Percentiles rank a stretch among this genome's conserved stretches.
Evolutionary conservation across 2,329 filamentous ascomycete species (phyloP).

Genomic region (Calycina marina): DNA sequence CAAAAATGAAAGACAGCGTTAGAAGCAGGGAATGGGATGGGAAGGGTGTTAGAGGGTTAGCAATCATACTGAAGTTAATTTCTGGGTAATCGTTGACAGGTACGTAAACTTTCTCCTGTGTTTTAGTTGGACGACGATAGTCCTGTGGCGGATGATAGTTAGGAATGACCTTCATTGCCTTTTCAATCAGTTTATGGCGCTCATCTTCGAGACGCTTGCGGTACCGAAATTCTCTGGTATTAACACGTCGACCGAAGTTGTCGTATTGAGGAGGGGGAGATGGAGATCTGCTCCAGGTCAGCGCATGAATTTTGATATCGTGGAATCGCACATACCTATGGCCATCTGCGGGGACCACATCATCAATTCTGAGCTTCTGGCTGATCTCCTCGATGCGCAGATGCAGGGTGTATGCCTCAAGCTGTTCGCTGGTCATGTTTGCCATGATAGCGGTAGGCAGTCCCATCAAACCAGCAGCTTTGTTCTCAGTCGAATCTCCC

Average conservation of each 20-base stretch:
- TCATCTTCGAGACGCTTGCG: slow-evolving; percentile 96
- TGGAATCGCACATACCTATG: slow-evolving; percentile 55
- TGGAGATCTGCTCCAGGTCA: slow-evolving; percentile 53
- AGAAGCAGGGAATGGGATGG: slow-evolving; percentile 42
- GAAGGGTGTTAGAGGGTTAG: slow-evolving; percentile 94
- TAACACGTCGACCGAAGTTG: slow-evolving; percentile 98
- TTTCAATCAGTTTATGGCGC: slow-evolving; percentile 95
- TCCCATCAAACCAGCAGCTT: slow-evolving; percentile 95
- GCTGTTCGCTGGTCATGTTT: slow-evolving; percentile 96
- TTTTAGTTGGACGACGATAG: slow-evolving; percentile 97
- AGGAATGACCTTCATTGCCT: slow-evolving; percentile 98
- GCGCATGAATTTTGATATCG: slow-evolving; percentile 1
- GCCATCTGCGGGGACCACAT: slow-evolving; percentile 92
- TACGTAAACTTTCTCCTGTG: slow-evolving; percentile 99
- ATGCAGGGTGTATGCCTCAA: slow-evolving; percentile 93
- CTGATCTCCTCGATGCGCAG: slow-evolving; percentile 98
- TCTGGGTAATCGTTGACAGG: slow-evolving; percentile 99
- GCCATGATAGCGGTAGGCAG: slow-evolving; percentile 91
- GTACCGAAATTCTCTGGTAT: slow-evolving; percentile 97
- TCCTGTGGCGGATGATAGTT: slow-evolving; percentile 98
- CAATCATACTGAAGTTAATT: slow-evolving; percentile 99
- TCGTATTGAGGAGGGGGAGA: slow-evolving; percentile 96
- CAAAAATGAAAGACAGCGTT: slow-evolving; percentile 29
- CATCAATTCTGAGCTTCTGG: slow-evolving; percentile 97
- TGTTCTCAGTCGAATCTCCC: slow-evolving; percentile 96